Base-by-base conservation (phyloP, 129 eudicot genomes). In the Mikania micrantha region DNA sequence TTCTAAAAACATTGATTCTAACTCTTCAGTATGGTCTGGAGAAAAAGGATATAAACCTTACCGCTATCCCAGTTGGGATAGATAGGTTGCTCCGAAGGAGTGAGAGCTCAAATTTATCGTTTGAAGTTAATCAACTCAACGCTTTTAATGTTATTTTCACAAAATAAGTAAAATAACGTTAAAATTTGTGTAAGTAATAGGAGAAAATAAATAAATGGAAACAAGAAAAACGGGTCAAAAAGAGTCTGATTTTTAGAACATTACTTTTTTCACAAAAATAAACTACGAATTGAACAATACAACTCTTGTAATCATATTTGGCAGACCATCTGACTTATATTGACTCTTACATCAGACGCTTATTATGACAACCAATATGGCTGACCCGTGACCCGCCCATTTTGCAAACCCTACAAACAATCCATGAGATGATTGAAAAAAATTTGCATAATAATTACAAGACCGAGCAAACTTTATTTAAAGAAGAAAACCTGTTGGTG, bases 401-500 rank as follows among this genome's bases (percentile, higher is more conserved):
- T 54, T 54, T 24, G 35, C 5, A 8, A 54, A 24, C 9, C 27
- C 10, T 25, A 54, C 31, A 34, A 22, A 57, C n/a, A 54, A 17
- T 25, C 15, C 22, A 60, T 59, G 31, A 75, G 47, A 66, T 32
- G 32, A 44, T 27, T 38, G 24, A 28, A 17, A 32, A 54, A 15
- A 34, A 44, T 31, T 57, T 8, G 25, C 41, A 35, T 58, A 9
- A 27, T 36, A 62, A 10, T 47, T 39, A 36, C 31, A 63, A 34
- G 22, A 62, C 10, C 9, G 40, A 16, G 36, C 38, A 48, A 62
- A 16, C 15, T 47, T n/a, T 62, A 28, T 62, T 34, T 34, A 47
- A n/a, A 61, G 38, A 72, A 35, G 57, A 13, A 54, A 69, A 91
- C 97, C 95, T 94, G 99, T 71, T 85, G 97, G 62, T 70, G 81